Evolutionary conservation across 2,329 filamentous ascomycete species (phyloP).

Genomic region (Cytospora chrysosperma): DNA sequence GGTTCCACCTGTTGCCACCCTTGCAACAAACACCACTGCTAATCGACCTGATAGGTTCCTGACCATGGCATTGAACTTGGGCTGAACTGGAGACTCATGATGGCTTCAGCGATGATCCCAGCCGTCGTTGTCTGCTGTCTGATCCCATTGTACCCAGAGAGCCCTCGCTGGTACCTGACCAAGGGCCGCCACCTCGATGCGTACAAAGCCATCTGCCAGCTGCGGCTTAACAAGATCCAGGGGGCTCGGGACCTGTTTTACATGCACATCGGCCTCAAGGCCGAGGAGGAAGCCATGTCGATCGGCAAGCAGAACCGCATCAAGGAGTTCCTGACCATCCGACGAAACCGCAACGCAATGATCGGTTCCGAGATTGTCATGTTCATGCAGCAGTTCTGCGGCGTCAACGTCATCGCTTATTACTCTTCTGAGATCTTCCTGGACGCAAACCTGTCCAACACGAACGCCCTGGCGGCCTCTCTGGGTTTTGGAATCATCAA

Average conservation of each 20-base stretch:
- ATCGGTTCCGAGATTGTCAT: constrained; percentile 62
- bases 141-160: constrained; percentile 51
- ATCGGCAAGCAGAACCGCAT: constrained; percentile 48
- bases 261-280: constrained; percentile 56
- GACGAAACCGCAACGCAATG: constrained; percentile 61
- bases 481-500: constrained; percentile 66
- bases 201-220: constrained; percentile 44
- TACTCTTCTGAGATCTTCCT: constrained; percentile 63
- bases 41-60: constrained; percentile 31
- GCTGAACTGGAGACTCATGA: constrained; percentile 67
- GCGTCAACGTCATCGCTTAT: constrained; percentile 53
- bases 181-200: constrained; percentile 48
- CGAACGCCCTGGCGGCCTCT: constrained; percentile 56
- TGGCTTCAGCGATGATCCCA: constrained; percentile 64
- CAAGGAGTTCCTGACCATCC: constrained; percentile 58
- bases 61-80: constrained; percentile 53
- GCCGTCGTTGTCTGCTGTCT: constrained; percentile 56
- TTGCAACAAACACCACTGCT: neutral
- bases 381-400: constrained; percentile 58
- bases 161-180: constrained; percentile 51
- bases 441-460: constrained; percentile 50
- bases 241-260: constrained; percentile 57
- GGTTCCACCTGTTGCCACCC: neutral
- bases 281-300: constrained; percentile 51
- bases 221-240: constrained; percentile 53